These are phyloP conservation scores for Plenodomus lindquistii DNA, from an alignment of 2,329 filamentous ascomycete species.

Conservation along the genomic window DNA sequence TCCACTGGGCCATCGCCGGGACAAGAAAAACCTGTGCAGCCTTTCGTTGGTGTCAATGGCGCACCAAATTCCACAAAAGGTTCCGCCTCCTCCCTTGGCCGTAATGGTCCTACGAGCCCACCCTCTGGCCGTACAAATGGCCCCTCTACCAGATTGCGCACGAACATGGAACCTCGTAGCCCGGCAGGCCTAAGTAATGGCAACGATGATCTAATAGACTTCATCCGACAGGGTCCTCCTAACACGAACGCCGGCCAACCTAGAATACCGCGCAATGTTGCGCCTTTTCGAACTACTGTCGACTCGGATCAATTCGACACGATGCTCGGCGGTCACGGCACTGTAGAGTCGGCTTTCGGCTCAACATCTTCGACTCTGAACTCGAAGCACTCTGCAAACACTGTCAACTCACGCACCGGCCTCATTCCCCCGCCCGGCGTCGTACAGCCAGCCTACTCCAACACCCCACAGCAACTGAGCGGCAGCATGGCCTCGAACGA, in stretches of 20 bases:
- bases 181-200: constrained; percentile 70
- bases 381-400: constrained; percentile 56
- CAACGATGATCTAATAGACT: constrained; percentile 84
- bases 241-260: constrained; percentile 61
- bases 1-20: constrained; percentile 67
- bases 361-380: constrained; percentile 41
- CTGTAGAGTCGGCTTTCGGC: constrained; percentile 40
- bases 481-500: constrained; percentile 39
- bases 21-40: constrained; percentile 37
- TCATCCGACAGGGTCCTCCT: constrained; percentile 86
- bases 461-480: constrained; percentile 38
- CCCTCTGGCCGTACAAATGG: constrained; percentile 21
- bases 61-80: constrained; percentile 19
- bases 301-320: constrained; percentile 75
- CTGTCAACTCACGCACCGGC: constrained; percentile 75
- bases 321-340: constrained; percentile 40
- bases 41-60: constrained; percentile 34
- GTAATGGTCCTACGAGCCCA: constrained; percentile 33
- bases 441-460: constrained; percentile 43
- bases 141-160: constrained; percentile 29
- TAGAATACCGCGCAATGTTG: constrained; percentile 79
- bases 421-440: constrained; percentile 54
- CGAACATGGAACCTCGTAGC: constrained; percentile 62
- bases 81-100: constrained; percentile 32
- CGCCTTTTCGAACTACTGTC: constrained; percentile 82